Percentiles rank a stretch among this genome's conserved stretches.
Conservation (phyloP, 1,284 basidiomycete genomes). For the Cryptococcus wingfieldii region DNA sequence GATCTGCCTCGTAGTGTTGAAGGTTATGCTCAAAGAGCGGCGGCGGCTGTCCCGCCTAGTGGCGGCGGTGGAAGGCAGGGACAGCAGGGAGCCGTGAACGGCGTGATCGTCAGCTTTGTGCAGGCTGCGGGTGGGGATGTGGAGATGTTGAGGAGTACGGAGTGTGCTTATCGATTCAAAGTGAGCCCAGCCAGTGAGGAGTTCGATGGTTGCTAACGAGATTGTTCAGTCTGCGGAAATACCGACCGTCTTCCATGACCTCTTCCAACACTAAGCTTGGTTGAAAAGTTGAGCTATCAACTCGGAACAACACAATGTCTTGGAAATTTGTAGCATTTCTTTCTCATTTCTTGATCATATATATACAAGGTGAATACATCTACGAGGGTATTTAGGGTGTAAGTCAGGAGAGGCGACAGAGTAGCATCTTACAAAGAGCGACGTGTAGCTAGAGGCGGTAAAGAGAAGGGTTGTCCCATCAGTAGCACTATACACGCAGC, state of each 20-base stretch:
- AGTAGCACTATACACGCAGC: too few species aligned
- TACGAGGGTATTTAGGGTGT: too few species aligned
- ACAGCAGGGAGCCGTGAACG: constrained; percentile 38
- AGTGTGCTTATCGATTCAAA: constrained; percentile 88
- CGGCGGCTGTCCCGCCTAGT: constrained; percentile 38
- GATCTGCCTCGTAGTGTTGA: constrained; percentile 92
- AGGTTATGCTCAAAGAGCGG: constrained; percentile 75
- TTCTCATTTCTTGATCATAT: too few species aligned
- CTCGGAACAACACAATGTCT: too few species aligned
- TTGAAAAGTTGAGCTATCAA: too few species aligned
- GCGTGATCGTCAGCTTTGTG: constrained; percentile 86
- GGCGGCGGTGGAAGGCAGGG: constrained; percentile 56
- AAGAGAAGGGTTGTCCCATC: too few species aligned
- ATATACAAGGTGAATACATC: too few species aligned
- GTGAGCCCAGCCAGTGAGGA: constrained; percentile 22
- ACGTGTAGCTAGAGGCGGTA: too few species aligned
- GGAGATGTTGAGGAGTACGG: constrained; percentile 94
- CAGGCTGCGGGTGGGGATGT: constrained; percentile 95
- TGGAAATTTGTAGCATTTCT: too few species aligned
- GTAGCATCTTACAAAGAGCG: too few species aligned
- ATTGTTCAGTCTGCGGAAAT: constrained; percentile 41
- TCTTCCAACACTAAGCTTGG: constrained; percentile 38
- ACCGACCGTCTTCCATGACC: constrained; percentile 44
- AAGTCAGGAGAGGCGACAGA: too few species aligned
- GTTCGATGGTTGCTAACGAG: not conserved